Conservation (phyloP, 2,329 filamentous ascomycete species). For the Sclerotinia sclerotiorum region DNA sequence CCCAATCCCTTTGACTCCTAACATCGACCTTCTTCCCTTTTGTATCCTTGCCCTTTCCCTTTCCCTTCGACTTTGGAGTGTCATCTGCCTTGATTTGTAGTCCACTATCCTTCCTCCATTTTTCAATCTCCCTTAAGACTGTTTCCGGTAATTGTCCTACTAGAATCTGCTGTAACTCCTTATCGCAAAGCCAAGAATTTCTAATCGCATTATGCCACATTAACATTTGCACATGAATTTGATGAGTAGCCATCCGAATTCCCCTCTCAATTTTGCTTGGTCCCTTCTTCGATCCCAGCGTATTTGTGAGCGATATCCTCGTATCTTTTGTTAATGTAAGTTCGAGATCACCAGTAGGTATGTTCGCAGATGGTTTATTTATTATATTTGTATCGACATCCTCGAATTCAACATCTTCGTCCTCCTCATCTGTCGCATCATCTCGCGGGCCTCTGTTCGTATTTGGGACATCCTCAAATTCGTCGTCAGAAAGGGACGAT, state of each 20-base stretch:
- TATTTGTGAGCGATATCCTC: constrained; percentile 60
- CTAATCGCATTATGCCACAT: constrained; percentile 87
- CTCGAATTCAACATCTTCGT: constrained; percentile 60
- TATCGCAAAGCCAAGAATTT: constrained; percentile 81
- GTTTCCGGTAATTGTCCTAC: constrained; percentile 70
- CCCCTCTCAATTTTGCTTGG: constrained; percentile 81
- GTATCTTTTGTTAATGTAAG: constrained; percentile 65
- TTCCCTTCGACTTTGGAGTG: constrained; percentile 39
- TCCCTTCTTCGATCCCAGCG: constrained; percentile 71
- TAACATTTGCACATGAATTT: constrained; percentile 82
- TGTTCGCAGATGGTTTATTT: constrained; percentile 45
- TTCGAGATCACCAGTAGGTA: constrained; percentile 66
- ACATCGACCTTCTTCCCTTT: constrained; percentile 43
- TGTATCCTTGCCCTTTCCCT: constrained; percentile 41
- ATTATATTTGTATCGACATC: constrained; percentile 50
- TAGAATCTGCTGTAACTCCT: constrained; percentile 71
- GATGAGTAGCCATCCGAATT: constrained; percentile 77
- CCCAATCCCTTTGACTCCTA: constrained; percentile 66
- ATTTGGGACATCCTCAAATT: constrained; percentile 54
- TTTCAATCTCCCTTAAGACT: constrained; percentile 63
- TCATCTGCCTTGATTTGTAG: constrained; percentile 49
- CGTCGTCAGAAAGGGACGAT: constrained; percentile 47
- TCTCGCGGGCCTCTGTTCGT: constrained; percentile 46
- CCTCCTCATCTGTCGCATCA: constrained; percentile 45
- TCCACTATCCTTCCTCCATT: constrained; percentile 69